Percentiles rank a stretch among this genome's conserved stretches.
Conservation (phyloP, 169 alveolate species). For the Babesia caballi region DNA sequence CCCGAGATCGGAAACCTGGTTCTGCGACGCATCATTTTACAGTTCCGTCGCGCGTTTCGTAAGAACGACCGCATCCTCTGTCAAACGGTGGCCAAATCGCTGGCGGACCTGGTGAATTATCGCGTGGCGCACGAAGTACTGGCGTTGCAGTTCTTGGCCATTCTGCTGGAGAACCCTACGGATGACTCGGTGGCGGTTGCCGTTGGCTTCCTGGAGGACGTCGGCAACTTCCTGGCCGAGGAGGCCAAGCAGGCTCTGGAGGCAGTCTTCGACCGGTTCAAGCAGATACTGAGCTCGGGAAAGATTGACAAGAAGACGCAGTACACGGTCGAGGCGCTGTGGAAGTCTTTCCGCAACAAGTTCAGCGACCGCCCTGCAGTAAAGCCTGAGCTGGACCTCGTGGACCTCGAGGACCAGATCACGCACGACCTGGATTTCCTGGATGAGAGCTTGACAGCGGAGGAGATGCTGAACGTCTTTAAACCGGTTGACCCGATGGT, state of each 20-base stretch:
- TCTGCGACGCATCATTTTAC: slow-evolving; percentile 87
- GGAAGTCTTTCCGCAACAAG: slow-evolving; percentile 88
- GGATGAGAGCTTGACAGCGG: slow-evolving; percentile 89
- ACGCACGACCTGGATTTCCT: slow-evolving; percentile 93
- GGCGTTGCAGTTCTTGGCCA: slow-evolving; percentile 90
- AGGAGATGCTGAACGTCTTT: slow-evolving; percentile 90
- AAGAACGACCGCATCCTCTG: slow-evolving; percentile 93
- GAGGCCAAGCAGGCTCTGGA: slow-evolving; percentile 90
- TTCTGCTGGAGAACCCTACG: slow-evolving; percentile 92
- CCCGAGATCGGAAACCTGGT: slow-evolving; percentile 96
- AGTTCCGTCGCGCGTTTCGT: slow-evolving; percentile 89
- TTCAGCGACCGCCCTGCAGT: slow-evolving; percentile 85
- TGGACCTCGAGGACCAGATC: slow-evolving; percentile 94
- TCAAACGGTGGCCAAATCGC: slow-evolving; percentile 90
- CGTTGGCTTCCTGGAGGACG: slow-evolving; percentile 84
- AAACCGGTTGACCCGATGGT: slow-evolving; percentile 86
- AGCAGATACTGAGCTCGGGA: slow-evolving; percentile 95
- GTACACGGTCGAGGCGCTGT: slow-evolving; percentile 93
- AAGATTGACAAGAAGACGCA: slow-evolving; percentile 91
- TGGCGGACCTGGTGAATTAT: slow-evolving; percentile 94
- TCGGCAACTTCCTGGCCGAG: slow-evolving; percentile 93
- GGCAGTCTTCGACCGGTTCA: slow-evolving; percentile 92
- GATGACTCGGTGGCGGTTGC: slow-evolving; percentile 97
- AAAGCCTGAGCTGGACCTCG: slow-evolving; percentile 91
- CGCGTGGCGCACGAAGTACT: slow-evolving; percentile 89